Base-by-base conservation (phyloP, 2,329 filamentous ascomycete species). In the Trichoderma breve region DNA sequence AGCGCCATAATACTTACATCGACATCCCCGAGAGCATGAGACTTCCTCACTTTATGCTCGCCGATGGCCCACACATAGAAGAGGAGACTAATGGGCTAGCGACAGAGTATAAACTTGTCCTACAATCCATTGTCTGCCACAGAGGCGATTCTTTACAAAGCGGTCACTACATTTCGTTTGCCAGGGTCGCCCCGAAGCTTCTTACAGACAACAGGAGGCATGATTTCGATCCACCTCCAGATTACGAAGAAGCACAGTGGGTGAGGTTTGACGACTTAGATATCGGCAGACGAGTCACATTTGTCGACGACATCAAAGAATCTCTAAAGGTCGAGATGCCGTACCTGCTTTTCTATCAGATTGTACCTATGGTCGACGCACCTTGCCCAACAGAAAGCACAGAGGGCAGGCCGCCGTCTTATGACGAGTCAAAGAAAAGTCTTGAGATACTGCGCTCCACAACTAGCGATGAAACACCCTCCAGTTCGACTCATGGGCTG, bases 281-380 rank as follows among this genome's bases (percentile, higher is more conserved):
- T 32, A 84, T 89, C 1, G 84, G 88, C 43, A 86, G 90, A 71
- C 89, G 95, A 30, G 92, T 98, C 3, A 87, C 86, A 0, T 87
- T 92, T 70, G 90, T 98, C 63, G 89, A 97, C 77, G 92, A 98
- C 74, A 89, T 91, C 76, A 91, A 93, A 73, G 83, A 91, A 75
- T 91, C 93, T 0, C 83, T 98, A 64, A 91, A 89, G 75, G 88
- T 92, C n/a, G 95, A 98, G 80, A 97, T 94, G 80, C 95, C 96
- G 0, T 98, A 98, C 79, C 87, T 98, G 7, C 85, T 99, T 0
- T 98, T 98, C 81, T 99, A 98, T 78, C 95, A 98, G 80, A 93
- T 98, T 53, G 88, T 97, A 34, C 95, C 95, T 0, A 94, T 97
- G 77, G 89, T 93, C 34, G 92, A 95, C 71, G 87, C 92, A 8